These are phyloP conservation scores for Gymnopilus dilepis DNA, from an alignment of 768 basidiomycete genomes.

Conservation along the genomic window DNA sequence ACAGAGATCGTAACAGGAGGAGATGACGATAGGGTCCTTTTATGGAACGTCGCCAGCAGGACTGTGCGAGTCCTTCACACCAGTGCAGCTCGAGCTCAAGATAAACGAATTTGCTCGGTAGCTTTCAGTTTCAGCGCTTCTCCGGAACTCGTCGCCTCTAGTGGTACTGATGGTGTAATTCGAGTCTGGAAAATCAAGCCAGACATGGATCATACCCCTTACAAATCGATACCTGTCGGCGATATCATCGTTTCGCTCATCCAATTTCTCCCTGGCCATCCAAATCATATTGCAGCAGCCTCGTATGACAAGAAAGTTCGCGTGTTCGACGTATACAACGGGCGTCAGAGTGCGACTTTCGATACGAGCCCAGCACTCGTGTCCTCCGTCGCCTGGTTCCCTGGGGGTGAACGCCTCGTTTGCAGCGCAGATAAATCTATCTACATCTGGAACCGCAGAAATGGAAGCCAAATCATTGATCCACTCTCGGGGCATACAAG, in stretches of 20 bases:
- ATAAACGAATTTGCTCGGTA: background rate
- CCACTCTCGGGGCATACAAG: conserved; percentile 21
- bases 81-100: background rate
- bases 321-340: conserved; percentile 7
- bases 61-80: background rate
- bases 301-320: conserved; percentile 8
- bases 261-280: conserved; percentile 6
- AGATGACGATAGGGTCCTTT: background rate
- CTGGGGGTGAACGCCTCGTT: conserved; percentile 5
- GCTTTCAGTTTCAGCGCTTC: conserved; percentile 1
- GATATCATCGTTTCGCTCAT: background rate
- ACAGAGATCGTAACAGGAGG: conserved; percentile 15
- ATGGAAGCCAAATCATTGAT: background rate
- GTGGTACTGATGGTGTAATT: conserved; percentile 9
- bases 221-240: background rate
- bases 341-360: background rate
- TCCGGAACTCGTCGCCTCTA: conserved; percentile 9
- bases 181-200: conserved; percentile 8
- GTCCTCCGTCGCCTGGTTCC: conserved; percentile 8
- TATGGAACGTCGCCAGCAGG: conserved; percentile 10
- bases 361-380: background rate
- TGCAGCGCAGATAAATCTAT: conserved; percentile 9
- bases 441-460: conserved; percentile 9
- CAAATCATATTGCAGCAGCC: conserved; percentile 3
- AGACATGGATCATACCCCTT: background rate